Evolutionary conservation across 768 basidiomycete species (phyloP).

Genomic region (Pilatotrama ljubarskyi): DNA sequence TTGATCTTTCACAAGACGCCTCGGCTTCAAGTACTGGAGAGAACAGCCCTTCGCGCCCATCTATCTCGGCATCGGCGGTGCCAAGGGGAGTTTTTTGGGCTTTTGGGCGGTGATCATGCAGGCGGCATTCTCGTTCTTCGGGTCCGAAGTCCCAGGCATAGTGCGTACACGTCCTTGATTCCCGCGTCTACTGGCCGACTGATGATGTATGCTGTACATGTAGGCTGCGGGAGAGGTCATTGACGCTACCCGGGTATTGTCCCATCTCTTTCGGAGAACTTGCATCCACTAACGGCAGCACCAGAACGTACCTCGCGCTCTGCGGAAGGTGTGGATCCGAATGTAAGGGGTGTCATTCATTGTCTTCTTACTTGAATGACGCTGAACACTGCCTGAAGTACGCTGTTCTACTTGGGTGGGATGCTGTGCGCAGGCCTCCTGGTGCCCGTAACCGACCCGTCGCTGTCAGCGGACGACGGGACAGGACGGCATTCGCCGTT

Average conservation of each 20-base stretch:
- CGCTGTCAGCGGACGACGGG: constrained; percentile 32
- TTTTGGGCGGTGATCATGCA: constrained; percentile 35
- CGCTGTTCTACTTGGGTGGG: constrained; percentile 44
- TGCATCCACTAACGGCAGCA: background rate
- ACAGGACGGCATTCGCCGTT: constrained; percentile 44
- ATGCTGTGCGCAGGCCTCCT: constrained; percentile 46
- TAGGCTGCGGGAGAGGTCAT: constrained; percentile 34
- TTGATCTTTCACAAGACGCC: background rate
- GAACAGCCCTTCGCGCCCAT: constrained; percentile 22
- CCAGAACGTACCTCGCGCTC: constrained; percentile 31
- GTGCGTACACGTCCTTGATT: constrained; percentile 12
- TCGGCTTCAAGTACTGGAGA: constrained; percentile 26
- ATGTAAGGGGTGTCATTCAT: constrained; percentile 23
- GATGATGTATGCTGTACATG: background rate
- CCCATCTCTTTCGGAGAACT: background rate
- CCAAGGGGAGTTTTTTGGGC: constrained; percentile 35
- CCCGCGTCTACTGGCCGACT: background rate
- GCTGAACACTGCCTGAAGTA: constrained; percentile 13
- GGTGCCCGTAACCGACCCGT: constrained; percentile 37
- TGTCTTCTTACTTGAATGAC: background rate
- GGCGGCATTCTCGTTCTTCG: constrained; percentile 42
- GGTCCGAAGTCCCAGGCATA: constrained; percentile 34
- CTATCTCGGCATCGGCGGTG: constrained; percentile 35
- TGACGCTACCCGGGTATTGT: constrained; percentile 27
- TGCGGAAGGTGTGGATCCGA: constrained; percentile 30